Conservation (phyloP, 106 monocot genomes). For the Allium sativum region DNA sequence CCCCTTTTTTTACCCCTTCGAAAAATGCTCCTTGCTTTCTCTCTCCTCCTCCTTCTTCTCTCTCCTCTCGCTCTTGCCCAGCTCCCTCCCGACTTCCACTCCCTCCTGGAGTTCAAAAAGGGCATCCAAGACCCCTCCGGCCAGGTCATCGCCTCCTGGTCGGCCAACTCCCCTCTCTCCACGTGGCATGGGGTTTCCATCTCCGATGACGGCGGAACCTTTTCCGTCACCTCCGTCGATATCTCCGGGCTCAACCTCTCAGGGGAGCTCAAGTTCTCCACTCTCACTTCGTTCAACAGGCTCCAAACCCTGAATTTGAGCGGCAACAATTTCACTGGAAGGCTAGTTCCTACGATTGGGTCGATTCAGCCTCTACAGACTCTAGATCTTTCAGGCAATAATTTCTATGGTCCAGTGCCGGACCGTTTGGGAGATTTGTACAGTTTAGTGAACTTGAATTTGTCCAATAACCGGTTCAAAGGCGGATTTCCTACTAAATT, state of each 20-base stretch:
- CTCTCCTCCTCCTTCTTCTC: constrained; percentile 3
- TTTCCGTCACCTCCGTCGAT: constrained; percentile 30
- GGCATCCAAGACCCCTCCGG: constrained; percentile 50
- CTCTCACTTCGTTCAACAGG: constrained; percentile 27
- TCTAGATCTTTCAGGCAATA: constrained; percentile 80
- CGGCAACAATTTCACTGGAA: constrained; percentile 65
- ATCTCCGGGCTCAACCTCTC: constrained; percentile 48
- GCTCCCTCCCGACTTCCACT: constrained; percentile 26
- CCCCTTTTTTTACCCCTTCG: neutral
- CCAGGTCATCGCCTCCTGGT: constrained; percentile 36
- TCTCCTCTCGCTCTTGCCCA: constrained; percentile 12
- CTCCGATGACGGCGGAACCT: constrained; percentile 5
- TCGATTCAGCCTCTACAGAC: constrained; percentile 35
- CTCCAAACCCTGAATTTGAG: constrained; percentile 55
- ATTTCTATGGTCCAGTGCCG: constrained; percentile 76
- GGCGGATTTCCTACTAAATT: constrained; percentile 44
- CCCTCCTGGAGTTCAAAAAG: constrained; percentile 83
- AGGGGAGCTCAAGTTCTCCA: constrained; percentile 62
- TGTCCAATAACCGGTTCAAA: constrained; percentile 56
- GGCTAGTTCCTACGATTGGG: constrained; percentile 49
- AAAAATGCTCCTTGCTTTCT: constrained; percentile 8
- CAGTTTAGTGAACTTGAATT: constrained; percentile 47
- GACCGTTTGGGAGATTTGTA: constrained; percentile 36
- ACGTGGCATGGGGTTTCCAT: neutral
- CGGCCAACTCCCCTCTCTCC: neutral